A percentile compares a stretch with the other conserved stretches of the same genome.
Conservation (phyloP, 1,284 basidiomycete genomes). For the Trichosporon sp. region DNA sequence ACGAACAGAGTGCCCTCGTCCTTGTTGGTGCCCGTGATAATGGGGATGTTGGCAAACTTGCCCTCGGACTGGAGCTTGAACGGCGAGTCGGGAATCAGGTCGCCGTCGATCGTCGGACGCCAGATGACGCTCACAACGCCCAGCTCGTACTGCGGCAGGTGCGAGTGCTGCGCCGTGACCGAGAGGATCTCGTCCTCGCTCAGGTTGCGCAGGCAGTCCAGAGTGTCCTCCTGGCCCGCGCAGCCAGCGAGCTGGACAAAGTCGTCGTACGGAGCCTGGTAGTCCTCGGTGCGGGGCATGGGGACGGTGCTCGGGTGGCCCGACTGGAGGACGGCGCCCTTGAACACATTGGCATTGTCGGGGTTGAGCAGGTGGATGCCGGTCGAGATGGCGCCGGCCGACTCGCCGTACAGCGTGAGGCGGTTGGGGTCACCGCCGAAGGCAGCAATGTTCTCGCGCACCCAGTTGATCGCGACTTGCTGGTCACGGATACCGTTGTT, state of each 20-base stretch:
- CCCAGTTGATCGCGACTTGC: slow-evolving; percentile 51
- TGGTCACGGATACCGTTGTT: slow-evolving; percentile 51
- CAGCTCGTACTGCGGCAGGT: not conserved
- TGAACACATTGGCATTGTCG: slow-evolving; percentile 33
- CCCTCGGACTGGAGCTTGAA: slow-evolving; percentile 17
- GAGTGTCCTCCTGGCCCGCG: not conserved
- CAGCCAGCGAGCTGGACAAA: slow-evolving; percentile 29
- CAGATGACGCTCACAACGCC: not conserved
- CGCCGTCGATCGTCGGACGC: slow-evolving; percentile 22
- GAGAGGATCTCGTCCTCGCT: not conserved
- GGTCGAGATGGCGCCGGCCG: slow-evolving; percentile 43
- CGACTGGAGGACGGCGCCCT: slow-evolving; percentile 46
- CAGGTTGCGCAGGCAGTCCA: not conserved
- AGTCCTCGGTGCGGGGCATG: slow-evolving; percentile 25
- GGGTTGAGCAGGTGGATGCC: slow-evolving; percentile 34
- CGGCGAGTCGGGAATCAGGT: slow-evolving; percentile 20
- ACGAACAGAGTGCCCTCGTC: slow-evolving; percentile 25
- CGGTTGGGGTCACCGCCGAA: slow-evolving; percentile 52
- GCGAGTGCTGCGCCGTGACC: not conserved
- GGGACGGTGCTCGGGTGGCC: slow-evolving; percentile 39
- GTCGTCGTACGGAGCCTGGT: slow-evolving; percentile 34
- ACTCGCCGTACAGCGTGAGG: slow-evolving; percentile 46
- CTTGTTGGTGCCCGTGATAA: slow-evolving; percentile 26
- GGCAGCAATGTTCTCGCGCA: slow-evolving; percentile 48
- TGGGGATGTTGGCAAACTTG: slow-evolving; percentile 23